Conservation (phyloP, 2,329 filamentous ascomycete species). For the Aspergillus intermedius region DNA sequence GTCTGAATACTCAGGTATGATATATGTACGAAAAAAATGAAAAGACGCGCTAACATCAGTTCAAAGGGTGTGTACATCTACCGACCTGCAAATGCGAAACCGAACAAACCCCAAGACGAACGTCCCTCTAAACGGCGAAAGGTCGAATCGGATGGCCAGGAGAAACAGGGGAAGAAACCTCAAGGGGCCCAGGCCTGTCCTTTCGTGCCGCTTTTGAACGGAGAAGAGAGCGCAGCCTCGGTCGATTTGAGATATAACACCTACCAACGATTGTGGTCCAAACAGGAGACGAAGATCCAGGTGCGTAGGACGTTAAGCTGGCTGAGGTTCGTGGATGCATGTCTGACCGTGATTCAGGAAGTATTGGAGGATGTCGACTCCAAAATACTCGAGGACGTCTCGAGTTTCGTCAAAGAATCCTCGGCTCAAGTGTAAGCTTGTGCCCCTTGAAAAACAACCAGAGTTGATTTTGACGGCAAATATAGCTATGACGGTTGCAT, state of each 20-base stretch:
- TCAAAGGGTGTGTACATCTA: conserved; percentile 58
- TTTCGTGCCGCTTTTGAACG: conserved; percentile 36
- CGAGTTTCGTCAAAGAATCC: conserved; percentile 30
- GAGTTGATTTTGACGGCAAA: background rate
- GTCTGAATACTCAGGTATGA: conserved; percentile 25
- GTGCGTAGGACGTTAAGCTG: conserved; percentile 13
- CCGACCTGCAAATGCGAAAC: conserved; percentile 44
- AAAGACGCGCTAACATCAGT: conserved; percentile 12
- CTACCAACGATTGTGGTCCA: conserved; percentile 35
- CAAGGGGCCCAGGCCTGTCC: conserved; percentile 11
- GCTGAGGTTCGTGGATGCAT: background rate
- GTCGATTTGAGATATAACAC: conserved; percentile 29
- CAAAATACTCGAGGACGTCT: conserved; percentile 31
- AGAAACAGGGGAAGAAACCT: conserved; percentile 21
- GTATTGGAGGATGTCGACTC: conserved; percentile 36
- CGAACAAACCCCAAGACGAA: conserved; percentile 25
- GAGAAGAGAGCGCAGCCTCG: conserved; percentile 28
- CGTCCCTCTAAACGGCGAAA: conserved; percentile 55
- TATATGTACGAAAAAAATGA: background rate
- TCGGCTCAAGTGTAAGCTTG: conserved; percentile 30
- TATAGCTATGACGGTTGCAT: conserved; percentile 34
- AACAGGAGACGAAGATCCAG: conserved; percentile 35
- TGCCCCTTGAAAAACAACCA: background rate
- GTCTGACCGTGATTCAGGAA: conserved; percentile 17
- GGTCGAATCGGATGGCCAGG: conserved; percentile 28